phyloP scores from a whole-genome alignment of 305 asterid genomes.

The Coffea humblotiana region DNA sequence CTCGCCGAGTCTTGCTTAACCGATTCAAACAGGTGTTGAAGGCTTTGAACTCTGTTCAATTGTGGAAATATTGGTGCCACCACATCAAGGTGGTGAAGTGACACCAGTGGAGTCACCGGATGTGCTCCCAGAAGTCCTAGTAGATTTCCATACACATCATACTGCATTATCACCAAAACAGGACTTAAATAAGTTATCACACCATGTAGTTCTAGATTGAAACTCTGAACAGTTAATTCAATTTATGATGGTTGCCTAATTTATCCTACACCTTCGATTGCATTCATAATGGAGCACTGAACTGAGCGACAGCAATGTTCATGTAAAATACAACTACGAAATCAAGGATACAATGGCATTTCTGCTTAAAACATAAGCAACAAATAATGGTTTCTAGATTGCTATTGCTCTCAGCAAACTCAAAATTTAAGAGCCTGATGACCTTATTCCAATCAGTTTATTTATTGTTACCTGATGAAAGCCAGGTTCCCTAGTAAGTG shows the following conservation, averaged over 20 bases:
- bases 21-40: conserved; percentile 48
- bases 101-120: conserved; percentile 82
- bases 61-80: conserved; percentile 89
- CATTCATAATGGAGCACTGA: not conserved
- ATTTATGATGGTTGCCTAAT: not conserved
- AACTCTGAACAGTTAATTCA: not conserved
- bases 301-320: not conserved
- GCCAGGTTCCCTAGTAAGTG: conserved; percentile 76
- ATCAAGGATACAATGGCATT: not conserved
- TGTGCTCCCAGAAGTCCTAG: conserved; percentile 89
- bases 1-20: conserved; percentile 68
- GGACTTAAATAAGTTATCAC: not conserved
- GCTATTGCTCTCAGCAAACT: not conserved
- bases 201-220: not conserved
- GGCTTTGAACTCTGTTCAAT: conserved; percentile 43
- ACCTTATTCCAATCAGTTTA: not conserved
- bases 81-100: conserved; percentile 90
- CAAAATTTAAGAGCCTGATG: not conserved
- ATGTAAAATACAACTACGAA: not conserved
- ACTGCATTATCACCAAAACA: conserved; percentile 46
- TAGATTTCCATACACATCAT: conserved; percentile 86
- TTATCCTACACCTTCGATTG: not conserved
- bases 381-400: not conserved
- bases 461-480: conserved; percentile 79
- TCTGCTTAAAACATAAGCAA: not conserved